Conservation (phyloP, 495 filamentous ascomycete genomes). For the Trichoderma gamsii region DNA sequence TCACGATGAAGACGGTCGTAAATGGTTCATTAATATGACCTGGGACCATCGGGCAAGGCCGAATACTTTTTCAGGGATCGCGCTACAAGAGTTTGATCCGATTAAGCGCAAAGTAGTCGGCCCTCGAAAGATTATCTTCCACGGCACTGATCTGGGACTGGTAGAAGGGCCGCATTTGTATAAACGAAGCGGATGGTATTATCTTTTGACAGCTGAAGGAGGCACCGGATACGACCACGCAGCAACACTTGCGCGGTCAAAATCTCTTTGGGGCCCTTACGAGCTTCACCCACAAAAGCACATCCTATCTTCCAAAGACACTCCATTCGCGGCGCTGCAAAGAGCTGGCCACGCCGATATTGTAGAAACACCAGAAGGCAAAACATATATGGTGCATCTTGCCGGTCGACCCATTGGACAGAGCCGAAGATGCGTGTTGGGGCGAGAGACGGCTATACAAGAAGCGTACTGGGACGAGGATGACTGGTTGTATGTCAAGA, state of each 20-base stretch:
- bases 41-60: slow-evolving; percentile 47
- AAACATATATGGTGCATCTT: slow-evolving; percentile 51
- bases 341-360: slow-evolving; percentile 55
- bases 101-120: slow-evolving; percentile 38
- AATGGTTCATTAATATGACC: slow-evolving; percentile 52
- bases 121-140: slow-evolving; percentile 47
- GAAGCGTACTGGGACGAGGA: slow-evolving; percentile 48
- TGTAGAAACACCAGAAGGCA: slow-evolving; percentile 51
- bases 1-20: slow-evolving; percentile 50
- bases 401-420: slow-evolving; percentile 48
- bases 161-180: slow-evolving; percentile 62
- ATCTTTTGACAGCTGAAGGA: slow-evolving; percentile 62
- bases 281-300: slow-evolving; percentile 45
- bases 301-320: slow-evolving; percentile 41
- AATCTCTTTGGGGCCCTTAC: slow-evolving; percentile 53
- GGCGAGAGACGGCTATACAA: slow-evolving; percentile 50
- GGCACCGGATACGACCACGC: slow-evolving; percentile 56
- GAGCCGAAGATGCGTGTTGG: slow-evolving; percentile 47
- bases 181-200: slow-evolving; percentile 59
- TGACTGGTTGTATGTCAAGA: slow-evolving; percentile 54
- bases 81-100: slow-evolving; percentile 45
- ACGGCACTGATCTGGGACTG: slow-evolving; percentile 47
- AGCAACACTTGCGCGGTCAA: slow-evolving; percentile 46
- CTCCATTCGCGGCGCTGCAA: slow-evolving; percentile 42
- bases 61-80: slow-evolving; percentile 40